Evolutionary conservation across 192 early-diverging fungal genomes (phyloP).

Genomic region (Coemansia brasiliensis): DNA sequence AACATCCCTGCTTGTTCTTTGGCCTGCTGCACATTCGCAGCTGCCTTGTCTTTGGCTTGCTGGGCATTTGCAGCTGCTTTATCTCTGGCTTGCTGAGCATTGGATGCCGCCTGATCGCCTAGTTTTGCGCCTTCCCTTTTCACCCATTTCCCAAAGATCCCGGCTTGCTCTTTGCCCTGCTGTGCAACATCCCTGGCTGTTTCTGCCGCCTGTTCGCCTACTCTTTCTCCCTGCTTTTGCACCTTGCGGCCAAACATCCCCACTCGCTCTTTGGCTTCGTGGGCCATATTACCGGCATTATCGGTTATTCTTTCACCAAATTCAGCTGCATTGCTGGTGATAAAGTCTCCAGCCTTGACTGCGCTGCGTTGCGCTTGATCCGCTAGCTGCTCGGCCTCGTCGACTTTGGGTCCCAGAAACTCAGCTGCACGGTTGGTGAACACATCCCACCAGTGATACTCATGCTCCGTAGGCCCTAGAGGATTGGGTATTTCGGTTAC

Average conservation of each 20-base stretch:
- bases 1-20: not conserved
- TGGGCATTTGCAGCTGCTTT: not conserved
- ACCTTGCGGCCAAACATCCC: not conserved
- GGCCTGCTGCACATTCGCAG: not conserved
- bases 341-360: slow-evolving; percentile 11
- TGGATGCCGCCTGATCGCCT: slow-evolving; percentile 5
- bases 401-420: slow-evolving; percentile 15
- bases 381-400: slow-evolving; percentile 13
- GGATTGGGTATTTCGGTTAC: slow-evolving; percentile 10
- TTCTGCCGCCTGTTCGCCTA: not conserved
- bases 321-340: slow-evolving; percentile 23
- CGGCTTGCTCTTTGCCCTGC: slow-evolving; percentile 12
- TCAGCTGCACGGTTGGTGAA: slow-evolving; percentile 24
- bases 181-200: slow-evolving; percentile 5
- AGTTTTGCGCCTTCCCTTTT: slow-evolving; percentile 2
- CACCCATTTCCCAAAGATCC: not conserved
- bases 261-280: not conserved
- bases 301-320: slow-evolving; percentile 14
- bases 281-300: not conserved
- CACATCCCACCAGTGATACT: slow-evolving; percentile 48
- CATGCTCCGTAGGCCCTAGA: slow-evolving; percentile 7
- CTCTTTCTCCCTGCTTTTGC: not conserved
- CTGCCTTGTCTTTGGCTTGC: slow-evolving; percentile 6
- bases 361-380: slow-evolving; percentile 12
- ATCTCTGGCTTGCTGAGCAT: slow-evolving; percentile 15